Evolutionary conservation across 371 early-diverging fungal genomes (phyloP).

Genomic region (Rhizomucor miehei): DNA sequence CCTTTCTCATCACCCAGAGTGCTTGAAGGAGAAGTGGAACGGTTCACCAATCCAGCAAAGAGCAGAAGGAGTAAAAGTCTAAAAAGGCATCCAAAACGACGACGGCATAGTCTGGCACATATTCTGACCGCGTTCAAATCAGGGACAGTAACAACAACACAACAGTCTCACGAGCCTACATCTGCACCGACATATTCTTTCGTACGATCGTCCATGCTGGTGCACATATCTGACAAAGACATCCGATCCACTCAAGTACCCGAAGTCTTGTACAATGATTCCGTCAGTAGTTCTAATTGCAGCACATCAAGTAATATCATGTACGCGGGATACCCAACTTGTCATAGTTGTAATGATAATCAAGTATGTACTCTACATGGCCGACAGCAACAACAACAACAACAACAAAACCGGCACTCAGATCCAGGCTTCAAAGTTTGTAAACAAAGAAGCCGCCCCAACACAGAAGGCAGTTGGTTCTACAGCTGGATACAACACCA

Average conservation of each 20-base stretch:
- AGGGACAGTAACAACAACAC: background rate
- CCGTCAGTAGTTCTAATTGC: background rate
- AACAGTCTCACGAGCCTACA: background rate
- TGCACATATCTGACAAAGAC: constrained; percentile 1
- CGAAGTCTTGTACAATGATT: background rate
- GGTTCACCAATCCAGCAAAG: background rate
- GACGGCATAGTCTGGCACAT: background rate
- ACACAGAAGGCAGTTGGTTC: constrained; percentile 6
- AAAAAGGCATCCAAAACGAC: background rate
- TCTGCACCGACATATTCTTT: background rate
- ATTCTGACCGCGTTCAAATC: background rate
- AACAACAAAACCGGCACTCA: background rate
- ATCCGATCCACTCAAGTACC: background rate
- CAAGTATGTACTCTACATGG: background rate
- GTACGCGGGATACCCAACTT: background rate
- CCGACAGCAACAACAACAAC: background rate
- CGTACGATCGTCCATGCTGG: constrained; percentile 3
- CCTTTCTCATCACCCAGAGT: background rate
- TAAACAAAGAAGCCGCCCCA: background rate
- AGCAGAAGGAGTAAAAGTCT: too few species aligned
- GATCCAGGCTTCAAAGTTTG: background rate
- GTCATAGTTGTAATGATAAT: background rate
- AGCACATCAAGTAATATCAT: background rate
- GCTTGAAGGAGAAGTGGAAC: background rate
- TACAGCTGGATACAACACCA: constrained; percentile 6